Base-by-base conservation (phyloP, 2,329 filamentous ascomycete species). In the Phialocephala sp. region DNA sequence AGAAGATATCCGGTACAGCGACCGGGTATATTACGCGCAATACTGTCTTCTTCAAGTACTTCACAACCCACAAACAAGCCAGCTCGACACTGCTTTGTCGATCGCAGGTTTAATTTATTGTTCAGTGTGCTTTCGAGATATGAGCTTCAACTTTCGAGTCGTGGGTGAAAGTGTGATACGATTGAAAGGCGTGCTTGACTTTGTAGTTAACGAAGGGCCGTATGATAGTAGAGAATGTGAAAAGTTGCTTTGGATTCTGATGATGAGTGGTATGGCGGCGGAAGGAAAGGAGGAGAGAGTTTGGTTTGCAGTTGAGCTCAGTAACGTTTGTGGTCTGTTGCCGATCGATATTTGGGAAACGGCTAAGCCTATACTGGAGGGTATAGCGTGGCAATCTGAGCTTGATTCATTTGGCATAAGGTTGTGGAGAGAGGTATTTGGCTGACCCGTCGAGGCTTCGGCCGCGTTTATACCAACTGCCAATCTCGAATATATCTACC, bases 1-100 rank as follows among this genome's bases (percentile, higher is more conserved):
- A 47, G 63, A 68, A 50, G 54, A 68, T 41, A 65, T 68, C 12
- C 65, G 57, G 66, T 68, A 68, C 41, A 63, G 63, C 32, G 66
- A 68, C 27, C 63, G 59, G 27, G 63, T 63, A 2, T 68, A 67
- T 24, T 60, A 55, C 12, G 12, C 62, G 5, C 62, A 64, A 47
- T 60, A 47, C 36, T 54, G n/a, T 41, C 35, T 24, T 4, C 22
- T 27, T 15, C 41, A 41, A 12, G 43, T 52, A 18, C 24, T 54
- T 6, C 24, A 54, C 24, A 54, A 35, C 24, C 24, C 50, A 5
- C 6, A 54, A 27, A 32, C 50, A 12, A 54, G 50, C 24, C 50
- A 54, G 11, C 18, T 54, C 8, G 50, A 54, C 4, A 24, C 32
- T 32, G 22, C 50, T 4, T 5, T 35, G 8, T 54, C 24, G 12